Evolutionary conservation across 1,284 basidiomycete species (phyloP), one percentile per base, ranked within the genome.

Genomic region (Porogramme epimiltina): DNA sequence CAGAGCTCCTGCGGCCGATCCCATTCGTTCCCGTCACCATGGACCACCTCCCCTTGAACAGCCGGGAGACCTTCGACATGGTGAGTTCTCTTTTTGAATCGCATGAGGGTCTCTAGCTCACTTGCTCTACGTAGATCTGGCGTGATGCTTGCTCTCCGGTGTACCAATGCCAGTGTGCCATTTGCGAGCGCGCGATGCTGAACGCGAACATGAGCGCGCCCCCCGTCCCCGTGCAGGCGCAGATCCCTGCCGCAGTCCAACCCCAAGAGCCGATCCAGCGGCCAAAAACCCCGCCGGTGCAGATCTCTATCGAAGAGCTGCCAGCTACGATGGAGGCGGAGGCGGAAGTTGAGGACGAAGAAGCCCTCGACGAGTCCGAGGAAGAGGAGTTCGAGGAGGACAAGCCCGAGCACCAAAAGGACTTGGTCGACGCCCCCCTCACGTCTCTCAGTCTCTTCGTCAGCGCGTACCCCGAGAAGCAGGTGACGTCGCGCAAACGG

Each of bases 141-240:
- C 75, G 84, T 44, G 87, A 89, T 55, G 87, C 85, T 0, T 87
- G 84, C 65, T 73, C 78, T 1, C 85, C 85, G 0, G 59, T 90
- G 22, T 90, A 85, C 63, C 81, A 85, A 41, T 90, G 88, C 62
- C 76, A 78, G 38, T 89, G 88, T 65, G 74, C 73, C 16, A 81
- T 89, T 28, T 90, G 88, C 65, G 80, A 85, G 53, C 80, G 87
- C 28, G 81, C 85, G 4, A 77, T 80, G 63, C 62, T 76, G 19
- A 73, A 72, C 38, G 73, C 70, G 13, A 74, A 75, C 39, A 70
- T 73, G 24, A 62, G 65, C 22, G 69, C 70, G 20, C 71, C 67
- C 19, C 47, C 53, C 26, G 52, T 57, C 11, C 53, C 55, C 11
- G 52, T 51, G 5, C 61, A 60, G 36, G 45, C 55, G 19, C 59